Evolutionary conservation across 2,329 filamentous ascomycete species (phyloP).

Genomic region (Fusarium falciforme): DNA sequence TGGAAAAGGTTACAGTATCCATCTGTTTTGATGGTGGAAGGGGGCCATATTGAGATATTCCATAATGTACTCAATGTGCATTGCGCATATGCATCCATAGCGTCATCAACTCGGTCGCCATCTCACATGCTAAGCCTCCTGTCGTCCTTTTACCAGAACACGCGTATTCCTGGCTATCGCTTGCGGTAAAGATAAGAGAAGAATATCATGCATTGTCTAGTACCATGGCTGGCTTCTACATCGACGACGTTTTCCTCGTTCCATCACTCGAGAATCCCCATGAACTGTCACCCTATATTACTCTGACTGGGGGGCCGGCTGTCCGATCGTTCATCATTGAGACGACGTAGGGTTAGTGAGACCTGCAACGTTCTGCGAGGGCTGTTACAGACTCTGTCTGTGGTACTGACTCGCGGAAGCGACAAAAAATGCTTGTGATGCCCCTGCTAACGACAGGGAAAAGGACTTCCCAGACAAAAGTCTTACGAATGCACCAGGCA

Average conservation of each 20-base stretch:
- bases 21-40: neutral
- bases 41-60: neutral
- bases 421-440: neutral
- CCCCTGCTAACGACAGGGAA: neutral
- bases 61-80: neutral
- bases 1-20: neutral
- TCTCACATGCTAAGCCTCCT: neutral
- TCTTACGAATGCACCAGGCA: neutral
- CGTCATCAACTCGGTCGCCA: neutral
- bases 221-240: too few relatives aligned
- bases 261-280: neutral
- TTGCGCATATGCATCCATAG: neutral
- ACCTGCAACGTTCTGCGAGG: neutral
- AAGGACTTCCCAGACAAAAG: neutral
- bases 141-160: neutral
- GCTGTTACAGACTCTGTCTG: neutral
- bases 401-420: neutral
- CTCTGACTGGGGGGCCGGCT: neutral
- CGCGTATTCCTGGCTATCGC: neutral
- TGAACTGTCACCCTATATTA: neutral
- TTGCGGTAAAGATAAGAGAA: neutral
- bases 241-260: neutral
- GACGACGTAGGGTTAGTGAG: neutral
- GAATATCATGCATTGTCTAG: too few relatives aligned
- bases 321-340: neutral